Percentiles rank a stretch among this genome's conserved stretches.
Evolutionary conservation across 495 filamentous ascomycete genomes (phyloP).

Genomic region (Talaromyces thailandensis): DNA sequence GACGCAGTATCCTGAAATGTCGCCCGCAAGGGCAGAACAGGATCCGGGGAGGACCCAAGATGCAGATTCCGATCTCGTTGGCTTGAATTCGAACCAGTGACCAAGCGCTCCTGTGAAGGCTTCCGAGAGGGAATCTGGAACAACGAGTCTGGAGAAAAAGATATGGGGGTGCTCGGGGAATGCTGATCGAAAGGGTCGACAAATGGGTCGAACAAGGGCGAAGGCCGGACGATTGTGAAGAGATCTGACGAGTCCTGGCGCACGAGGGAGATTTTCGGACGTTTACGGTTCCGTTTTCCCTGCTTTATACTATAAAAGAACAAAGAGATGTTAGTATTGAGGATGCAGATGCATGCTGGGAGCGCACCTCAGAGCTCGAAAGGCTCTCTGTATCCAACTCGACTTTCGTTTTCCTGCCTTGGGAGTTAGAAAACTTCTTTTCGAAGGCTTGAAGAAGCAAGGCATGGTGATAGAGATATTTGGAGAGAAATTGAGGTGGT

Average conservation of each 20-base stretch:
- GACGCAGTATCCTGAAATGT: background rate
- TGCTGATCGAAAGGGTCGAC: background rate
- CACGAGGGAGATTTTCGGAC: background rate
- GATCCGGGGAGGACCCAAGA: background rate
- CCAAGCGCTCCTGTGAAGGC: background rate
- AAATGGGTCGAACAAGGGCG: background rate
- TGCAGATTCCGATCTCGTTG: background rate
- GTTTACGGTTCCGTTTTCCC: background rate
- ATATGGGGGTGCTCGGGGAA: background rate
- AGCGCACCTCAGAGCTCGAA: background rate
- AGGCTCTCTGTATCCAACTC: background rate
- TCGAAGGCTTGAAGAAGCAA: background rate
- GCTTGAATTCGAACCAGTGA: background rate
- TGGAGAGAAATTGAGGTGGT: background rate
- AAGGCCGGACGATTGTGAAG: background rate
- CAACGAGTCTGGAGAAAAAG: background rate
- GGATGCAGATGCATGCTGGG: background rate
- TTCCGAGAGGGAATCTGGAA: background rate
- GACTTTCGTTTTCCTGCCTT: background rate
- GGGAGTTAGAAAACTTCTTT: background rate
- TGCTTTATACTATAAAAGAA: background rate
- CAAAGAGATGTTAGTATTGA: background rate
- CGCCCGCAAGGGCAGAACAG: background rate
- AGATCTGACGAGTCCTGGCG: background rate
- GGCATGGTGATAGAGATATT: background rate